Evolutionary conservation across 257 asterid genomes (phyloP), one percentile per base, ranked within the genome.

Genomic region (Primulina eburnea): DNA sequence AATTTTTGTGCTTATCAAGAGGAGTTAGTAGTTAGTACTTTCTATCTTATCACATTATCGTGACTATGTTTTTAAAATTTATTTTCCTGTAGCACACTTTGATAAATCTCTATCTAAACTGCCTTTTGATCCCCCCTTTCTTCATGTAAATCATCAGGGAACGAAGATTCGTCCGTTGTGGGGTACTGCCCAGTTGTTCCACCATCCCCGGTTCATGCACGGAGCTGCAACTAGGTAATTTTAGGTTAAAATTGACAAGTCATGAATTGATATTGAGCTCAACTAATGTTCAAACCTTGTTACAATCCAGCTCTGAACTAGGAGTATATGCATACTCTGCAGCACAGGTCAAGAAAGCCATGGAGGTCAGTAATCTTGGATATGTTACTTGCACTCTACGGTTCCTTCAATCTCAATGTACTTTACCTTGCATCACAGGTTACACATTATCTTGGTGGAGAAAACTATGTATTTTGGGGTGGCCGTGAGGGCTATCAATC

Each of bases 401-500:
- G 5, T 24, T 35, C 7, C 7, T 34, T 4, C 52, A 6, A 24
- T 38, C 58, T 12, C 26, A 8, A 33, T 32, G 56, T 66, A 65
- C 26, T 59, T 50, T 67, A 58, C 63, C 9, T 76, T 70, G 55
- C 0, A 18, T 24, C 68, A 60, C 79, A 94, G 99, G 98, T 94
- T 67, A 94, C 99, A 24, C 96, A 94, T 77, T 84, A 88, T 85
- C 94, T 94, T 30, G 98, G 99, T 33, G 99, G 99, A 70, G 99
- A 94, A 80, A 94, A 94, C 74, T 94, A 86, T 69, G 99, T 88
- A 53, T 94, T 89, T 76, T 90, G 99, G 99, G 99, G 99, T 70
- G 99, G 99, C 61, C 97, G 99, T 57, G 99, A 94, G 74, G 99
- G 99, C 62, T 94, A 94, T 76, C 99, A 91, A 75, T 75, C 90